phyloP scores from a whole-genome alignment of 2,329 filamentous ascomycete species.

The Ampelomyces quisqualis region DNA sequence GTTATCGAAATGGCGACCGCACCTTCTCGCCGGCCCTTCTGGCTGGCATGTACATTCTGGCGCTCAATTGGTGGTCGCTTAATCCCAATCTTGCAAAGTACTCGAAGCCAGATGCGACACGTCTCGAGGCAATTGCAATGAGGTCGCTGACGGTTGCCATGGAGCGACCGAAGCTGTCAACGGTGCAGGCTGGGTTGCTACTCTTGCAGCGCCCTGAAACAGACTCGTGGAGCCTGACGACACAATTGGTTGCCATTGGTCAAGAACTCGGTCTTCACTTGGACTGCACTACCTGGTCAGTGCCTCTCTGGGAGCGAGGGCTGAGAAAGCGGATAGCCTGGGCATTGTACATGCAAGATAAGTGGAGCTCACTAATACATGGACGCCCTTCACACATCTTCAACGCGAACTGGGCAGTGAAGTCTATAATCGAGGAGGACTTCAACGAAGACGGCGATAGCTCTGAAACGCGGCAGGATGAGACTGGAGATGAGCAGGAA shows the following conservation, averaged over 20 bases:
- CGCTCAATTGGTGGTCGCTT: conserved; percentile 84
- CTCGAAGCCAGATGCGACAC: conserved; percentile 69
- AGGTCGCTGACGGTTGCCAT: conserved; percentile 74
- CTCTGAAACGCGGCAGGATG: conserved; percentile 54
- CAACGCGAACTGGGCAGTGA: conserved; percentile 74
- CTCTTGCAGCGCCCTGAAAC: conserved; percentile 74
- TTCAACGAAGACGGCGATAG: conserved; percentile 64
- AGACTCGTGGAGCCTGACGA: conserved; percentile 81
- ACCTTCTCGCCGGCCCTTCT: conserved; percentile 76
- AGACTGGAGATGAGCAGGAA: conserved; percentile 58
- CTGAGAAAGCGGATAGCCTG: conserved; percentile 83
- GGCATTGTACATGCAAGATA: conserved; percentile 93
- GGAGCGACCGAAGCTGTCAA: conserved; percentile 78
- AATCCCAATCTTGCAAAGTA: conserved; percentile 65
- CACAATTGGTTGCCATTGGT: conserved; percentile 80
- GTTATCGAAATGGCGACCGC: conserved; percentile 70
- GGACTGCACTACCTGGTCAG: conserved; percentile 83
- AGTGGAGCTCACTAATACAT: conserved; percentile 83
- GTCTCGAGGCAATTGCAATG: conserved; percentile 72
- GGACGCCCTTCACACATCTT: conserved; percentile 79
- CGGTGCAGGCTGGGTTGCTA: conserved; percentile 73
- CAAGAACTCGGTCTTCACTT: conserved; percentile 89
- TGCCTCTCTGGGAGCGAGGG: conserved; percentile 83
- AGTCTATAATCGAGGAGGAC: conserved; percentile 63
- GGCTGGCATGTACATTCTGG: conserved; percentile 79